Evolutionary conservation across 1,284 basidiomycete genomes (phyloP), one percentile per base, ranked within the genome.

Genomic region (Cutaneotrichosporon cutaneum): DNA sequence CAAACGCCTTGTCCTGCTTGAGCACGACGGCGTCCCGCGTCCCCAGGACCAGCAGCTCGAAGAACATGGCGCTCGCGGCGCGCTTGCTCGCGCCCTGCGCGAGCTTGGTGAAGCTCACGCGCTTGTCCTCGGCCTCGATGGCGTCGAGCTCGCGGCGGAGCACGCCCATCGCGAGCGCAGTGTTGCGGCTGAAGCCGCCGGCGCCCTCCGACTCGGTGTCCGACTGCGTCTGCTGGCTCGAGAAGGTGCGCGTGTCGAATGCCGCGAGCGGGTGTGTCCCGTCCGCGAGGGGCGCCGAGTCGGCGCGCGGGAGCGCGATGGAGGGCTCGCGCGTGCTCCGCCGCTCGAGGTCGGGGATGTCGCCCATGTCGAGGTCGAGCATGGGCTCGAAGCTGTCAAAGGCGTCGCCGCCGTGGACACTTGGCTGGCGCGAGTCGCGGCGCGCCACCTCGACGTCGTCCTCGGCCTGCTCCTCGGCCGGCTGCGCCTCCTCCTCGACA

Each of bases 1-100:
- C 90, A 72, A 92, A 97, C 0, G 90, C 81, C 10, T 80, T 81
- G 4, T 75, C 67, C 77, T 99, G 95, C 18, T 86, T 80, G 53
- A 98, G 80, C 69, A 88, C 87, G 69, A 99, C 82, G 72, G 90
- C 92, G 76, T 97, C 94, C 48, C 91, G 88, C 0, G 94, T 97
- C 10, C 92, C 89, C 2, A 99, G 86, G 4, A 97, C 92, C 32
- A 99, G 87, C 57, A 98, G 81, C 80, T 99, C 95, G 74, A 98
- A 99, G 84, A 99, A 99, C 84, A 99, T 98, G 2, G 91, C 88
- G 0, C 94, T 87, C 0, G 94, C 93, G 4, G 94, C 95, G 51
- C 92, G 87, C 57, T 92, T 88, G 9, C 90, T 90, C 9, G 92
- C 91, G 24, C 61, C 61, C 16, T 27, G 39, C 0, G 64, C 57